These are phyloP conservation scores for Pichia kudriavzevii DNA, from an alignment of 1,139 yeast species.

Conservation along the genomic window DNA sequence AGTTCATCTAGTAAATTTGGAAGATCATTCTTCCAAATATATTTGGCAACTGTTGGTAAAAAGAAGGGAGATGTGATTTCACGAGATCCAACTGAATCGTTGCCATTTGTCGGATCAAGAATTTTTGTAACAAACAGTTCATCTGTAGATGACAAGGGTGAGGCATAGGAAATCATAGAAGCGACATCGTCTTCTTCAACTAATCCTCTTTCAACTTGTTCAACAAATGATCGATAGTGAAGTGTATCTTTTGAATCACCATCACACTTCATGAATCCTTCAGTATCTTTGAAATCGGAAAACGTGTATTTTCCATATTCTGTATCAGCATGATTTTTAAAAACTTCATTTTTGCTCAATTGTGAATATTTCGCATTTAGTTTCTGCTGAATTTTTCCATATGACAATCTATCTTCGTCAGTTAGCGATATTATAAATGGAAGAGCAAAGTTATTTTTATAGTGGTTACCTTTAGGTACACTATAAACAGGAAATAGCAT, in stretches of 20 bases:
- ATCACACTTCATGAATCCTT: slow-evolving; percentile 12
- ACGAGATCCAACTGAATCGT: too few relatives aligned
- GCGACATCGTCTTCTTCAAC: slow-evolving; percentile 30
- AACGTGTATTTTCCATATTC: slow-evolving; percentile 24
- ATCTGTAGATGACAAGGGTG: slow-evolving; percentile 43
- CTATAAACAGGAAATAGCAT: slow-evolving; percentile 64
- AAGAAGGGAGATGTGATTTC: too few relatives aligned
- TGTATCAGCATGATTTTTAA: slow-evolving; percentile 17
- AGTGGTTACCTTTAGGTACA: slow-evolving; percentile 39
- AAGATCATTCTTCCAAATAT: too few relatives aligned
- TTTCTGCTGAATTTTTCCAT: slow-evolving; percentile 49
- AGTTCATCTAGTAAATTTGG: slow-evolving; percentile 30
- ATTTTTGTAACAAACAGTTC: slow-evolving; percentile 45
- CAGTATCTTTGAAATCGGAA: slow-evolving; percentile 33
- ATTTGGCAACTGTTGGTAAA: too few relatives aligned
- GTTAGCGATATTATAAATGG: slow-evolving; percentile 64
- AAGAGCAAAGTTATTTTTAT: slow-evolving; percentile 44
- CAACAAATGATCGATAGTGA: too few relatives aligned
- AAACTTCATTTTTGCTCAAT: slow-evolving; percentile 32
- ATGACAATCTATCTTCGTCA: slow-evolving; percentile 41
- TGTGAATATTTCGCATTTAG: slow-evolving; percentile 39
- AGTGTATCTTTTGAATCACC: too few relatives aligned
- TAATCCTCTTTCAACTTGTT: too few relatives aligned
- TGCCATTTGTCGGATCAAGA: too few relatives aligned
- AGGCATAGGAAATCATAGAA: slow-evolving; percentile 45